Conservation (phyloP, 305 asterid species). For the Fraxinus velutina region DNA sequence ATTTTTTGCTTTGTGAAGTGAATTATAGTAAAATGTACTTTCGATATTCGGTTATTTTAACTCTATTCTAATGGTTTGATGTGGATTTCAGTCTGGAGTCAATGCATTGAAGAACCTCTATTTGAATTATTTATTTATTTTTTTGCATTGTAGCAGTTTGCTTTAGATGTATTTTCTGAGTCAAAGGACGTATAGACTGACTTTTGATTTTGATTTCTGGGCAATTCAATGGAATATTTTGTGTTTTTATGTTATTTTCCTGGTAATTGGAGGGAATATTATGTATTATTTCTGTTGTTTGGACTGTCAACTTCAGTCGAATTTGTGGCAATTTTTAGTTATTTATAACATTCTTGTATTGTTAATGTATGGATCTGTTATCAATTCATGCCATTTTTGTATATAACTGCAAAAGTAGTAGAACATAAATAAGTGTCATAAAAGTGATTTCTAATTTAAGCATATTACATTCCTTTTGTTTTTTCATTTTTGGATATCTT, state of each 20-base stretch:
- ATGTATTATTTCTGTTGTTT: not conserved
- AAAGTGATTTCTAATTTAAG: not conserved
- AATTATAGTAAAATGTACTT: not conserved
- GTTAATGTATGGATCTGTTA: not conserved
- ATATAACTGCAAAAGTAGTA: not conserved
- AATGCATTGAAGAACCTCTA: not conserved
- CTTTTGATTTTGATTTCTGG: not conserved
- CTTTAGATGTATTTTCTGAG: not conserved
- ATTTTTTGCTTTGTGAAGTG: not conserved
- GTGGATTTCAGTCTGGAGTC: constrained; percentile 6
- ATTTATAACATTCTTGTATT: not conserved
- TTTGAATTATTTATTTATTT: not conserved
- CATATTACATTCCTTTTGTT: not conserved
- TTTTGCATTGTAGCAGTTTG: not conserved
- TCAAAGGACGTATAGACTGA: not conserved
- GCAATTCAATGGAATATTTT: not conserved
- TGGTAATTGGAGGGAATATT: not conserved
- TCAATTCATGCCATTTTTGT: not conserved
- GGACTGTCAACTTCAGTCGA: not conserved
- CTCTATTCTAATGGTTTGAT: not conserved
- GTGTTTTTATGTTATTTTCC: not conserved
- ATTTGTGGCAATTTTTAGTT: not conserved
- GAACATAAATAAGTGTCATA: not conserved
- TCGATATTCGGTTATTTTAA: not conserved
- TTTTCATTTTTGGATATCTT: not conserved